Conservation (phyloP, 306 rosid species). For the Trichosanthes cucumerina region DNA sequence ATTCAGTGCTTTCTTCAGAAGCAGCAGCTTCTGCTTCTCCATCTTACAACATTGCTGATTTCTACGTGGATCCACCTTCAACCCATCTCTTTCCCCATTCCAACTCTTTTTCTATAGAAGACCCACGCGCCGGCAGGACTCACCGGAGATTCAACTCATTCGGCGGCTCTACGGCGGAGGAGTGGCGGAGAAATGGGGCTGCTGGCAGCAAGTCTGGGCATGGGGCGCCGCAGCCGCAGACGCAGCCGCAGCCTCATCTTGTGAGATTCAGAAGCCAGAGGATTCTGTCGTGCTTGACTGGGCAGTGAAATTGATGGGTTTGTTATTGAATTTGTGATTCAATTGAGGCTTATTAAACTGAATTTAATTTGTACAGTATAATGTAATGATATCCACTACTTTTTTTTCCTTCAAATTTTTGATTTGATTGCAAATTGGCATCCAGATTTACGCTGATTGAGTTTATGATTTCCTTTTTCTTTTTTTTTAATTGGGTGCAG, state of each 20-base stretch:
- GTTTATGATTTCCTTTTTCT: background rate
- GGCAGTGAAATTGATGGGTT: background rate
- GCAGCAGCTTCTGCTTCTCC: background rate
- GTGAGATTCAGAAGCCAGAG: slow-evolving; percentile 9
- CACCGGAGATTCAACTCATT: background rate
- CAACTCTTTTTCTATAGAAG: background rate
- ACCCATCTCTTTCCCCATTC: background rate
- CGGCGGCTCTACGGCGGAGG: background rate
- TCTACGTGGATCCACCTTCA: background rate
- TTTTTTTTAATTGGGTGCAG: background rate
- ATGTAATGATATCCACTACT: background rate
- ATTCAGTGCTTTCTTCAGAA: slow-evolving; percentile 10
- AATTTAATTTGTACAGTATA: background rate
- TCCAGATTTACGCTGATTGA: background rate
- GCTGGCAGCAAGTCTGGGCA: background rate
- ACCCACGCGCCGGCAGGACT: background rate
- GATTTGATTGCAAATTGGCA: background rate
- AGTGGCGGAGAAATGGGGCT: background rate
- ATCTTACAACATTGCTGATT: slow-evolving; percentile 10
- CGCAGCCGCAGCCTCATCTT: background rate
- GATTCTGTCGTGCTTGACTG: slow-evolving; percentile 9
- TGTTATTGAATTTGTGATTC: background rate
- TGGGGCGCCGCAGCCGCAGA: background rate
- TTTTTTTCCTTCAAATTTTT: background rate
- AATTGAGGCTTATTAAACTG: no score